Conservation (phyloP, 768 basidiomycete species). For the Amanita inopinata region DNA sequence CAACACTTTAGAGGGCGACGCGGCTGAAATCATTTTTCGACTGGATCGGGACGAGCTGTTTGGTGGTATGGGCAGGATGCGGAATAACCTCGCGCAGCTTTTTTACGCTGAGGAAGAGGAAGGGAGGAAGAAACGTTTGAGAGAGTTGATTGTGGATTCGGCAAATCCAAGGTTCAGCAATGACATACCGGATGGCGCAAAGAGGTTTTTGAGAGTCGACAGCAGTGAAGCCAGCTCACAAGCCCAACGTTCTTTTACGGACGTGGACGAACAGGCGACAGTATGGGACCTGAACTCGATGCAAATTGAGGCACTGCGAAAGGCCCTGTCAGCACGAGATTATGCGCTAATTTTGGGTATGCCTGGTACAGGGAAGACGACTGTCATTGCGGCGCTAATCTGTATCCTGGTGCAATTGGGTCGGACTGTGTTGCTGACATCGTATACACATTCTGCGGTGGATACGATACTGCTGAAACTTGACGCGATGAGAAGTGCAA, state of each 20-base stretch:
- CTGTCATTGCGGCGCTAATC: constrained; percentile 86
- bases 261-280: constrained; percentile 19
- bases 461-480: constrained; percentile 93
- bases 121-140: constrained; percentile 56
- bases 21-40: constrained; percentile 62
- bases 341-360: constrained; percentile 93
- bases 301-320: constrained; percentile 64
- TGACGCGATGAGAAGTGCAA: constrained; percentile 19
- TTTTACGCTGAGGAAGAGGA: constrained; percentile 47
- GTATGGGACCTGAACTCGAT: constrained; percentile 47
- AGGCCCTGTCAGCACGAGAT: constrained; percentile 71
- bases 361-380: constrained; percentile 99
- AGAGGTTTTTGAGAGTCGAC: constrained; percentile 2
- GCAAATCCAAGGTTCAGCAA: constrained; percentile 47
- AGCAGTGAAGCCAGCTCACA: not conserved
- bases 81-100: constrained; percentile 82
- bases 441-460: constrained; percentile 97
- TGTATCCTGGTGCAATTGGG: constrained; percentile 66
- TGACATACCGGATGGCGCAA: constrained; percentile 3
- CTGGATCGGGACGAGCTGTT: constrained; percentile 92
- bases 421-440: constrained; percentile 82
- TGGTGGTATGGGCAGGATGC: constrained; percentile 77
- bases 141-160: constrained; percentile 78
- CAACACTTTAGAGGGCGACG: not conserved
- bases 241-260: constrained; percentile 10